A percentile compares a stretch with the other conserved stretches of the same genome.
Conservation (phyloP, 441 rosid species). For the Pelargonium australe region DNA sequence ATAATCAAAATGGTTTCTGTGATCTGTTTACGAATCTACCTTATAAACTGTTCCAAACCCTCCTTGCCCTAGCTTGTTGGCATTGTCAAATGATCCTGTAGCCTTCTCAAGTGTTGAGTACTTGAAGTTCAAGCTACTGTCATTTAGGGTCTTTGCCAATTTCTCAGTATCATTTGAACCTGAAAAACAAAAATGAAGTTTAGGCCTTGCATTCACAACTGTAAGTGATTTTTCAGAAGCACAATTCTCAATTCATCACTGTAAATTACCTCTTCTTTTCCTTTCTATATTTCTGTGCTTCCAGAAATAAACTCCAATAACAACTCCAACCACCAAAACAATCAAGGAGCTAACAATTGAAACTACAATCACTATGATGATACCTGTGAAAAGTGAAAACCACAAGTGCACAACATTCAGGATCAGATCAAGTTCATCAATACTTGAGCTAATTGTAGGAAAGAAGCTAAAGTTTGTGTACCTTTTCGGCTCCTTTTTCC, state of each 20-base stretch:
- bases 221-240: not conserved
- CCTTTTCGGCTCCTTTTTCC: constrained; percentile 53
- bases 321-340: constrained; percentile 38
- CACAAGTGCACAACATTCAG: not conserved
- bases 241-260: no score
- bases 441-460: not conserved
- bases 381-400: constrained; percentile 32
- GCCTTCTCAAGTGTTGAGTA: constrained; percentile 84
- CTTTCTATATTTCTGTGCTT: constrained; percentile 45
- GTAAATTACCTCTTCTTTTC: constrained; percentile 46
- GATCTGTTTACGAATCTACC: constrained; percentile 30
- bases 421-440: constrained; percentile 13
- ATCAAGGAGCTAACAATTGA: constrained; percentile 44
- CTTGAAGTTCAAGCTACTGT: constrained; percentile 83
- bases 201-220: constrained; percentile 1
- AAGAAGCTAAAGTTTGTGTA: constrained; percentile 19
- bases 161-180: constrained; percentile 64
- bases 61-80: constrained; percentile 91
- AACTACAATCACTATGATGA: constrained; percentile 36
- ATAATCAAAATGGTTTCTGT: not conserved
- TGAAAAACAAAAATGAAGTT: constrained; percentile 19
- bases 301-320: constrained; percentile 40
- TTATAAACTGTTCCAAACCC: constrained; percentile 95
- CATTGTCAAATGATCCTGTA: constrained; percentile 56
- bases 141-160: constrained; percentile 58